phyloP scores from a whole-genome alignment of 179 eudicot species.

The Camellia oleifera region DNA sequence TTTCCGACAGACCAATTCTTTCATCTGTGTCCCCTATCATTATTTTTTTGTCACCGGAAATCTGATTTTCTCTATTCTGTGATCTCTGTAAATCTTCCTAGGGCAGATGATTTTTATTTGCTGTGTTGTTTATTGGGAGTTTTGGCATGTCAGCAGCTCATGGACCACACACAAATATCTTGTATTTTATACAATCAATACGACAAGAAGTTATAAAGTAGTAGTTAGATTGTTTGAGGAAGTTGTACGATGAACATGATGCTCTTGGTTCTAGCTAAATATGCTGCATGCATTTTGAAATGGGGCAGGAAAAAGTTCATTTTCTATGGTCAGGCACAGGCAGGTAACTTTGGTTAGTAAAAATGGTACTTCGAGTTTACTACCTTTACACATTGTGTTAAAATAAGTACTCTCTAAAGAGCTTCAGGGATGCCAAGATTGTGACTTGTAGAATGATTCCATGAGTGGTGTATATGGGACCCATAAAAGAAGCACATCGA shows the following conservation, averaged over 20 bases:
- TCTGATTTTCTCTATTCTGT: slow-evolving; percentile 13
- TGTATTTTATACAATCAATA: neutral
- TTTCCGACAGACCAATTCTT: slow-evolving; percentile 9
- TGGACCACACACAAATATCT: neutral
- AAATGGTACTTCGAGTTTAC: no score
- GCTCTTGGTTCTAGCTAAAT: neutral
- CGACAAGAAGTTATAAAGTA: neutral
- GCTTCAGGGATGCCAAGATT: no score
- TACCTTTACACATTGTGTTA: no score
- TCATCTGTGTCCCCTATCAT: neutral
- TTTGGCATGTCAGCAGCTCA: neutral
- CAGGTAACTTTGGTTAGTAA: no score
- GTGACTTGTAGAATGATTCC: no score
- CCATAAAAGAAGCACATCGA: no score
- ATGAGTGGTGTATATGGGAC: no score
- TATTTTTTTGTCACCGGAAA: neutral
- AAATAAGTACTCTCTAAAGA: no score
- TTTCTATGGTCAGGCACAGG: no score
- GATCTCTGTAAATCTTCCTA: no score
- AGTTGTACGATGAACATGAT: neutral
- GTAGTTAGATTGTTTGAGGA: neutral
- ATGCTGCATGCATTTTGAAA: no score
- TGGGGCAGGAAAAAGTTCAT: no score
- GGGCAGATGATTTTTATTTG: neutral
- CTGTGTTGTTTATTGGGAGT: neutral